Percentiles rank a stretch among this genome's conserved stretches.
Evolutionary conservation across 208 protist genomes (phyloP).

Genomic region (Acanthamoeba royreba): DNA sequence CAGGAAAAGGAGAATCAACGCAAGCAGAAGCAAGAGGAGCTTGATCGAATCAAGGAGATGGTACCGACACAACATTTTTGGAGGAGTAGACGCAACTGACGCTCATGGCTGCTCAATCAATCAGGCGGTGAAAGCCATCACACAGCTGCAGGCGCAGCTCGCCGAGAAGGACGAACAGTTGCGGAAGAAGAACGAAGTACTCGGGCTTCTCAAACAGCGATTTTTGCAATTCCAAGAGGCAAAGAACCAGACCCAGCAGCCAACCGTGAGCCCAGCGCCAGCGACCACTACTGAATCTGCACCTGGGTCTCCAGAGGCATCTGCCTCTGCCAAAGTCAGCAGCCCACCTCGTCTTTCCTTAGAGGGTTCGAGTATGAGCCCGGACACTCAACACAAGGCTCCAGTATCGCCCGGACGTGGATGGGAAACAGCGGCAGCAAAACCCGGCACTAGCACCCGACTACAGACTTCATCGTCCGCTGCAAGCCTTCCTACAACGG

Average conservation of each 20-base stretch:
- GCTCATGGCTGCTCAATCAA: no score
- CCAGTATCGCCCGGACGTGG: not conserved
- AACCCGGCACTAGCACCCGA: not conserved
- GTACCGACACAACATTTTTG: no score
- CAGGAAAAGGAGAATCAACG: not conserved
- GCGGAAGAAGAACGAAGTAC: conserved; percentile 25
- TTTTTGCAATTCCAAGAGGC: not conserved
- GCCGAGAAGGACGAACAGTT: not conserved
- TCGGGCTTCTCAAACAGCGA: not conserved
- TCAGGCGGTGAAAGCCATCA: conserved; percentile 11
- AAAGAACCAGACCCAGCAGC: not conserved
- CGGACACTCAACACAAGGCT: not conserved
- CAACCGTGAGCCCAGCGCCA: not conserved
- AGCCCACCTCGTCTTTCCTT: no score
- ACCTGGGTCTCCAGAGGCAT: no score
- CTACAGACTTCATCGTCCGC: no score
- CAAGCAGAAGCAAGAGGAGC: not conserved
- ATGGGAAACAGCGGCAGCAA: not conserved
- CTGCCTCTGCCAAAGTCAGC: no score
- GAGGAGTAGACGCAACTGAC: no score
- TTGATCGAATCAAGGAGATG: conserved; percentile 26
- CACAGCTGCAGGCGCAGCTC: not conserved
- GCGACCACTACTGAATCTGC: not conserved
- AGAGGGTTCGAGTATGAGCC: no score
- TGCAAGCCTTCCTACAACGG: no score